Conservation (phyloP, 202 grass and related monocot genomes). For the Digitaria exilis region DNA sequence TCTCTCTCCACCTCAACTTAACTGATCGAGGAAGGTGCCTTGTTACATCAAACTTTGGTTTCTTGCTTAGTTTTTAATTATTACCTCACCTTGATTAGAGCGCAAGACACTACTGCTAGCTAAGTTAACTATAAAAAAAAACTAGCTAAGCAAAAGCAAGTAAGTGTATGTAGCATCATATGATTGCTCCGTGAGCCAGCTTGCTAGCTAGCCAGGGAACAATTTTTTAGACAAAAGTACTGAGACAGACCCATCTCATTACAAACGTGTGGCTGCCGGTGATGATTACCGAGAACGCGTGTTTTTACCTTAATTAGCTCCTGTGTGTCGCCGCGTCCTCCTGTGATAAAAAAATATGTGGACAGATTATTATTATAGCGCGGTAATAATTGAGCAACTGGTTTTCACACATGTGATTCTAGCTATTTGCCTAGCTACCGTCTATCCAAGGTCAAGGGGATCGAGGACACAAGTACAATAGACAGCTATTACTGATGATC, state of each 20-base stretch:
- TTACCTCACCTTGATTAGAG: not conserved
- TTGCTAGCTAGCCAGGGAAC: not conserved
- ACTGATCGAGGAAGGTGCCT: conserved; percentile 47
- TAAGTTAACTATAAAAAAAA: too few relatives aligned
- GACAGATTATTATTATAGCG: too few relatives aligned
- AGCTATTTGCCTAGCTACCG: too few relatives aligned
- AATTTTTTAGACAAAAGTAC: conserved; percentile 4
- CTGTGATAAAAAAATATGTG: too few relatives aligned
- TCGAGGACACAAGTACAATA: too few relatives aligned
- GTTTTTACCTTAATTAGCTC: not conserved
- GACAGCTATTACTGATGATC: too few relatives aligned
- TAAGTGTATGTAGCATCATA: not conserved
- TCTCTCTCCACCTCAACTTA: not conserved
- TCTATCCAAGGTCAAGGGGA: too few relatives aligned
- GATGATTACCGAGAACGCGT: not conserved
- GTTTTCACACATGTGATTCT: too few relatives aligned
- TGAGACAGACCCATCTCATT: conserved; percentile 8
- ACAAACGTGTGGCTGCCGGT: conserved; percentile 28
- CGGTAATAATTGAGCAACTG: too few relatives aligned
- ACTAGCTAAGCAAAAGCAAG: too few relatives aligned
- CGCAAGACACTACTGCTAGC: too few relatives aligned
- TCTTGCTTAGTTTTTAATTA: conserved; percentile 4
- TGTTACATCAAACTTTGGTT: conserved; percentile 39
- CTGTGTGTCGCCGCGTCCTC: too few relatives aligned
- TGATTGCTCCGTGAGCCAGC: not conserved